Evolutionary conservation across 2,329 filamentous ascomycete genomes (phyloP).

Genomic region (Thermomyces lanuginosus): DNA sequence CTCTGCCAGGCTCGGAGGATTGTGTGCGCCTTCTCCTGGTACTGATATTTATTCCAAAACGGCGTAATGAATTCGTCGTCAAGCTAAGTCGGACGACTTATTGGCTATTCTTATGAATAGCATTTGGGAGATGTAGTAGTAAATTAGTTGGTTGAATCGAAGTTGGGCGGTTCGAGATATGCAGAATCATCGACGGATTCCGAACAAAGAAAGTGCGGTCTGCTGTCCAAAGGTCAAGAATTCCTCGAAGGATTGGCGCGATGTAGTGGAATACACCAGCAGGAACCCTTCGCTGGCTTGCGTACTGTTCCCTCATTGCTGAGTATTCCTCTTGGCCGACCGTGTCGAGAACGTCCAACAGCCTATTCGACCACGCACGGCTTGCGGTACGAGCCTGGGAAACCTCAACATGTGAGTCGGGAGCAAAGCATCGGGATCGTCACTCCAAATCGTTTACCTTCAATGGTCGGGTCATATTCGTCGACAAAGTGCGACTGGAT

Average conservation of each 20-base stretch:
- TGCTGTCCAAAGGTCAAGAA: constrained; percentile 98
- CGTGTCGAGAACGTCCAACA: constrained; percentile 95
- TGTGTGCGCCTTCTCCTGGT: too few species aligned
- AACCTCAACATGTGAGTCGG: constrained; percentile 3
- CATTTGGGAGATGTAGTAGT: too few species aligned
- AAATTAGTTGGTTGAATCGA: too few species aligned
- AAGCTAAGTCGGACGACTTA: too few species aligned
- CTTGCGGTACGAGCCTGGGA: constrained; percentile 93
- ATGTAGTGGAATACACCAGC: constrained; percentile 95
- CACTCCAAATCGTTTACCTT: constrained; percentile 45
- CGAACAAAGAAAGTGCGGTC: too few species aligned
- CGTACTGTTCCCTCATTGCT: constrained; percentile 98
- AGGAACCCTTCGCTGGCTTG: constrained; percentile 94
- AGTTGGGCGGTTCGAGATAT: too few species aligned
- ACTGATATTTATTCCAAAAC: too few species aligned
- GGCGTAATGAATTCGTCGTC: too few species aligned
- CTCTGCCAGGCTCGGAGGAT: too few species aligned
- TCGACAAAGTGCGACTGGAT: constrained; percentile 96
- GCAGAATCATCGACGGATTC: too few species aligned
- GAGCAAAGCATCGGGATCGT: too few species aligned
- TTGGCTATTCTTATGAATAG: too few species aligned
- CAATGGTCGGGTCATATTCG: constrained; percentile 98
- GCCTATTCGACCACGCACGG: constrained; percentile 97
- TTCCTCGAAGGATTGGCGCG: constrained; percentile 92
- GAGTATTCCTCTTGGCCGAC: constrained; percentile 98